phyloP scores from a whole-genome alignment of 2,329 filamentous ascomycete genomes.

The Botrytis hyacinthi region DNA sequence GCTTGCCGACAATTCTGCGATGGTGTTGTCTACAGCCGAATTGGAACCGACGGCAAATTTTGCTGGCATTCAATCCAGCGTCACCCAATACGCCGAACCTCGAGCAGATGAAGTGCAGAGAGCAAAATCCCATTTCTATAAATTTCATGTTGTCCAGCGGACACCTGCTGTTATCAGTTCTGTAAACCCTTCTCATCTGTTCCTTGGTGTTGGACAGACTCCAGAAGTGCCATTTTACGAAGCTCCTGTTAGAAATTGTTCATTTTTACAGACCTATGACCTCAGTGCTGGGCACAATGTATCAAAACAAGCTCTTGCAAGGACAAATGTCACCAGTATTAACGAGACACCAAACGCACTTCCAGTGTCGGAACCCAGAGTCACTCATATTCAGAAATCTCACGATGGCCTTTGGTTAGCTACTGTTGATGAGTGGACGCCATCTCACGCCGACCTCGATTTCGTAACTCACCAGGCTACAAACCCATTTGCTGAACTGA shows the following conservation, averaged over 20 bases:
- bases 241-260: conserved; percentile 50
- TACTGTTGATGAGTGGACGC: conserved; percentile 88
- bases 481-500: conserved; percentile 47
- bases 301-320: conserved; percentile 81
- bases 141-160: conserved; percentile 34
- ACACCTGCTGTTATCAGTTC: conserved; percentile 65
- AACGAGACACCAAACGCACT: conserved; percentile 72
- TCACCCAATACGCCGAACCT: conserved; percentile 49
- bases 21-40: conserved; percentile 87
- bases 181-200: conserved; percentile 58
- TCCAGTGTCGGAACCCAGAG: conserved; percentile 72
- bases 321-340: conserved; percentile 81
- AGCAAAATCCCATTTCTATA: conserved; percentile 39
- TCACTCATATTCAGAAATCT: conserved; percentile 73
- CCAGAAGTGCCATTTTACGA: conserved; percentile 56
- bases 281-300: conserved; percentile 74
- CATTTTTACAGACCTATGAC: conserved; percentile 82
- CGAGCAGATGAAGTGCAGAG: conserved; percentile 55
- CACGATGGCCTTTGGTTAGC: conserved; percentile 85
- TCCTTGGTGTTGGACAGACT: conserved; percentile 65
- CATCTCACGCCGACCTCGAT: conserved; percentile 65
- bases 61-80: conserved; percentile 71
- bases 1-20: conserved; percentile 86
- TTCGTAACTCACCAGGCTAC: conserved; percentile 50
- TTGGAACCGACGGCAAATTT: conserved; percentile 81